These are phyloP conservation scores for Alternaria triticimaculans DNA, from an alignment of 2,329 filamentous ascomycete species.

Conservation along the genomic window DNA sequence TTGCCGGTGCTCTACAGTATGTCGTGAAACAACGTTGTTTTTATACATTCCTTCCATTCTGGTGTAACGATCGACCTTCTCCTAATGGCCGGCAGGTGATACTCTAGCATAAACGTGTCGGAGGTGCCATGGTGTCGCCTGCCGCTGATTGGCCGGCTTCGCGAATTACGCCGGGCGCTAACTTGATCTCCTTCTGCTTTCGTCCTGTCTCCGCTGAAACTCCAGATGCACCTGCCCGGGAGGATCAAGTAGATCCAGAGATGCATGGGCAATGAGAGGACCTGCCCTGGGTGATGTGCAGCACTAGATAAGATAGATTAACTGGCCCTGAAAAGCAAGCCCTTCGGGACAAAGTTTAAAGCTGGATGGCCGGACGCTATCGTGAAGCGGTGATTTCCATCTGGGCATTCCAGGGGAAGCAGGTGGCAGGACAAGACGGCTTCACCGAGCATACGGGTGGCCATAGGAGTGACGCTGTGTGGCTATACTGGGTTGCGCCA, in stretches of 20 bases:
- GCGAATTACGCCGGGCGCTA: conserved; percentile 21
- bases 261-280: background rate
- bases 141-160: conserved; percentile 13
- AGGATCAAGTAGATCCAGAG: conserved; percentile 15
- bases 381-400: conserved; percentile 12
- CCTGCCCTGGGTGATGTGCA: conserved; percentile 2
- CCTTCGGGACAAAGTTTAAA: conserved; percentile 4
- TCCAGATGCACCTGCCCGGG: conserved; percentile 19
- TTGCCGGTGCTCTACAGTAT: background rate
- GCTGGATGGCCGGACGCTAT: conserved; percentile 2
- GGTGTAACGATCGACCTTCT: conserved; percentile 14
- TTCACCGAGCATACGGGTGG: background rate
- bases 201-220: conserved; percentile 14
- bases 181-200: conserved; percentile 23
- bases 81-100: conserved; percentile 14
- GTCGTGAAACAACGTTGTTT: background rate
- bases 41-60: conserved; percentile 8
- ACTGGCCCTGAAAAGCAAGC: conserved; percentile 10
- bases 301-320: conserved; percentile 21
- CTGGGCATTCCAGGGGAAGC: conserved; percentile 5
- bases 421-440: background rate
- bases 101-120: conserved; percentile 1
- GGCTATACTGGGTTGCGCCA: background rate
- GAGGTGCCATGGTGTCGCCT: background rate
- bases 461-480: background rate